Percentiles rank a stretch among this genome's conserved stretches.
Conservation (phyloP, 768 basidiomycete species). For the Ramaria rubella region DNA sequence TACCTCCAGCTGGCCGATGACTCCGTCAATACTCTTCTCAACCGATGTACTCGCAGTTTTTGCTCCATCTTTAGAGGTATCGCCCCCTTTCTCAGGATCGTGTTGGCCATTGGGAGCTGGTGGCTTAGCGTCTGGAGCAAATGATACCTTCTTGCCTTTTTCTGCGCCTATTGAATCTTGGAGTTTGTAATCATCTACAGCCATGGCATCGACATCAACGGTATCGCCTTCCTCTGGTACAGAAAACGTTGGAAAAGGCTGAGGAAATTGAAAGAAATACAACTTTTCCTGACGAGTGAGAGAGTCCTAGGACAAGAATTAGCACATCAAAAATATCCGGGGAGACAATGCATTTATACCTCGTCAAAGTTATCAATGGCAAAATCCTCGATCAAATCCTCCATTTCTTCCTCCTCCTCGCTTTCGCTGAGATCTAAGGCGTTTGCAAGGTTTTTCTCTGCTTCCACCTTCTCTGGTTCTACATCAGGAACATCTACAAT, state of each 20-base stretch:
- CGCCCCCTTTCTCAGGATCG: background rate
- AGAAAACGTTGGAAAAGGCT: conserved; percentile 71
- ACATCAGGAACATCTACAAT: background rate
- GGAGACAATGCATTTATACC: conserved; percentile 32
- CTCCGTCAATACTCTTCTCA: conserved; percentile 50
- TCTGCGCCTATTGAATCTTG: conserved; percentile 14
- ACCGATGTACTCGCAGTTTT: conserved; percentile 24
- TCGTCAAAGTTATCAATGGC: conserved; percentile 30
- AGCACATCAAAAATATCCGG: background rate
- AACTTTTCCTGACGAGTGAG: conserved; percentile 55
- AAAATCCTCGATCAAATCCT: conserved; percentile 72
- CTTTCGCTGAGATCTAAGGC: conserved; percentile 67
- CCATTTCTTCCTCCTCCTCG: conserved; percentile 74
- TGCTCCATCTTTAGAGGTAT: conserved; percentile 19
- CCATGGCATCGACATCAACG: conserved; percentile 23
- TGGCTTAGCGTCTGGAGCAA: conserved; percentile 54
- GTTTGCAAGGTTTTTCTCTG: conserved; percentile 40
- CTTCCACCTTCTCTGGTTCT: background rate
- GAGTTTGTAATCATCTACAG: conserved; percentile 26
- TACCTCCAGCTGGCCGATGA: conserved; percentile 79
- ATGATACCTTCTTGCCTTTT: conserved; percentile 50
- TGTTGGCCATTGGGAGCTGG: conserved; percentile 29
- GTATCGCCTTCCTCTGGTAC: conserved; percentile 20
- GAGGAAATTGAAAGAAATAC: conserved; percentile 88
- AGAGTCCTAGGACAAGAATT: conserved; percentile 34